Evolutionary conservation across 2,329 filamentous ascomycete species (phyloP), one percentile per base, ranked within the genome.

Genomic region (Thelonectria olida): DNA sequence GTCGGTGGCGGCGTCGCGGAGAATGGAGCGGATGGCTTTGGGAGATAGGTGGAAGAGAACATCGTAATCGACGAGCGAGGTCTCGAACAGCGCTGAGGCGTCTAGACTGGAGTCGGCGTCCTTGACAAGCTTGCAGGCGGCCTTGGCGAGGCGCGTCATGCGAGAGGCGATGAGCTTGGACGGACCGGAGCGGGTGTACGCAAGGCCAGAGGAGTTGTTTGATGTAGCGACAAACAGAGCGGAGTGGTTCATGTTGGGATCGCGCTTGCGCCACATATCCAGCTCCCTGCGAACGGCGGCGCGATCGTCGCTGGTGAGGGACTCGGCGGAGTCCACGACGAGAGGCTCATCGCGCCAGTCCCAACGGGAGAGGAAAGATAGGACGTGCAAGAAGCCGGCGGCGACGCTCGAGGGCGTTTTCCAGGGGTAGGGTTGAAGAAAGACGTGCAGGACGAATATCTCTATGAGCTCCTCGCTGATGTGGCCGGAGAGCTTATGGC

Each of bases 291-390:
- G 84, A 64, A 96, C 88, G 3, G 82, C 80, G 28, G 85, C 79
- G 10, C 90, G 83, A 27, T 91, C 87, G 10, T 85, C 80, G 7
- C 81, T 77, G 7, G 85, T 85, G 72, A 96, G 82, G 13, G 88
- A 85, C 62, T 84, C 85, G 10, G 88, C 85, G 5, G 77, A 75
- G 75, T 97, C 93, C 23, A 97, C 84, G 31, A 97, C 83, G 28
- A 98, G 82, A 1, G 96, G 91, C 54, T 93, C 90, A 7, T 89
- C 83, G 25, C 92, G 88, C 96, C 96, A 99, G 75, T 98, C 93
- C 93, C 96, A 99, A 41, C 88, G 85, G 1, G 93, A 88, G 13
- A 99, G 82, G 75, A 95, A 91, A 28, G 90, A 81, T 1, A 99
- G 81, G 1, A 92, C 92, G 20, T 94, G 88, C 25, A 97, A 78